phyloP scores from a whole-genome alignment of 179 eudicot genomes.

The Beta corolliflora region DNA sequence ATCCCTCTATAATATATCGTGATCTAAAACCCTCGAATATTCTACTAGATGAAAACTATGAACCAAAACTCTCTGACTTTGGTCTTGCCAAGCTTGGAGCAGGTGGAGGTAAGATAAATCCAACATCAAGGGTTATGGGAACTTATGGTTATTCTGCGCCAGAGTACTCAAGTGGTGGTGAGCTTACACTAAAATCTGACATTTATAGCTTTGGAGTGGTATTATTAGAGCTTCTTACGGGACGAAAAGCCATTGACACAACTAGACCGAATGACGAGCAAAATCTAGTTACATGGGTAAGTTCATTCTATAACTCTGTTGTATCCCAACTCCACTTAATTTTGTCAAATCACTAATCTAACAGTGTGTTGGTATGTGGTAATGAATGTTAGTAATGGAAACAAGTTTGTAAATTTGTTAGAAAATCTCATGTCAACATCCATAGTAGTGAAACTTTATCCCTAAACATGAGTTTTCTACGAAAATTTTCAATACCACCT shows the following conservation, averaged over 20 bases:
- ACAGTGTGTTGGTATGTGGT: too few species aligned
- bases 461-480: too few species aligned
- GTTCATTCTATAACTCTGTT: neutral
- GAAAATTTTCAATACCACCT: too few species aligned
- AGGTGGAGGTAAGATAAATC: conserved; percentile 40
- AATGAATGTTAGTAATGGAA: too few species aligned
- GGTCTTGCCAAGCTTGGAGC: conserved; percentile 50
- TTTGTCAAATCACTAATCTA: too few species aligned
- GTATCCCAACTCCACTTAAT: neutral
- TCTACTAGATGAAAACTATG: conserved; percentile 39
- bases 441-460: too few species aligned
- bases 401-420: too few species aligned
- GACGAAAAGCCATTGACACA: conserved; percentile 49
- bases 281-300: conserved; percentile 56
- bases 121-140: conserved; percentile 49
- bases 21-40: conserved; percentile 50
- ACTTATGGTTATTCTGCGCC: conserved; percentile 60
- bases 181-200: conserved; percentile 52
- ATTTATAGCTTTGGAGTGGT: conserved; percentile 56
- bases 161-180: conserved; percentile 47
- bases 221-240: conserved; percentile 47
- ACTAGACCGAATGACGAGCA: conserved; percentile 53
- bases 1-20: conserved; percentile 50
- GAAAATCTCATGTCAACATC: too few species aligned
- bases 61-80: conserved; percentile 51